Percentiles rank a stretch among this genome's conserved stretches.
Evolutionary conservation across 768 basidiomycete species (phyloP).

Genomic region (Cyclocybe aegerita): DNA sequence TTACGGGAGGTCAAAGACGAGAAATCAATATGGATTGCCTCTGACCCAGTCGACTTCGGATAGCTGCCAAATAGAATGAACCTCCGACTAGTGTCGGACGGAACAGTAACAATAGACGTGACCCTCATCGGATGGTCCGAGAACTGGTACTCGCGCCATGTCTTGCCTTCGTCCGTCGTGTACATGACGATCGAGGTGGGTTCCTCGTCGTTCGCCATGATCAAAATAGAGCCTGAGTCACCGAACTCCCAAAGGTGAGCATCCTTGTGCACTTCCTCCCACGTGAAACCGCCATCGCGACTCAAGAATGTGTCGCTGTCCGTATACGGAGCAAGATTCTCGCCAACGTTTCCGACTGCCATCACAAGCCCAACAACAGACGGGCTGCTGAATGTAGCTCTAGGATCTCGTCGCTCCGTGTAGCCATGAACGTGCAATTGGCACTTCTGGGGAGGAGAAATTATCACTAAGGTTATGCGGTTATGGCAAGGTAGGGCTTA

Average conservation of each 20-base stretch:
- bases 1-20: slow-evolving; percentile 66
- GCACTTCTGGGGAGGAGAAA: slow-evolving; percentile 58
- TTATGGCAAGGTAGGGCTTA: slow-evolving; percentile 28
- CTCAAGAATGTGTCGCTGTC: slow-evolving; percentile 96
- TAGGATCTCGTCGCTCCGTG: slow-evolving; percentile 87
- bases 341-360: slow-evolving; percentile 96
- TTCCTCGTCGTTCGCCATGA: slow-evolving; percentile 95
- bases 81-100: slow-evolving; percentile 84
- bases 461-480: not conserved
- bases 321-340: slow-evolving; percentile 72
- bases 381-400: slow-evolving; percentile 92
- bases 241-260: slow-evolving; percentile 98
- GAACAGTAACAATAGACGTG: slow-evolving; percentile 79
- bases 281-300: slow-evolving; percentile 94
- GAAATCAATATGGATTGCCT: slow-evolving; percentile 90
- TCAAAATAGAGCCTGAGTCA: slow-evolving; percentile 90
- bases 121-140: slow-evolving; percentile 72
- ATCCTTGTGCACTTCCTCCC: slow-evolving; percentile 98
- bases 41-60: slow-evolving; percentile 45
- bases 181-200: slow-evolving; percentile 88
- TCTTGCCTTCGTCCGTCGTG: slow-evolving; percentile 85
- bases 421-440: slow-evolving; percentile 92
- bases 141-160: slow-evolving; percentile 89
- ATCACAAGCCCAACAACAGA: slow-evolving; percentile 91
- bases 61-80: slow-evolving; percentile 82